Evolutionary conservation across 371 early-diverging fungal genomes (phyloP), one percentile per base, ranked within the genome.

Genomic region (Mortierella sp.): DNA sequence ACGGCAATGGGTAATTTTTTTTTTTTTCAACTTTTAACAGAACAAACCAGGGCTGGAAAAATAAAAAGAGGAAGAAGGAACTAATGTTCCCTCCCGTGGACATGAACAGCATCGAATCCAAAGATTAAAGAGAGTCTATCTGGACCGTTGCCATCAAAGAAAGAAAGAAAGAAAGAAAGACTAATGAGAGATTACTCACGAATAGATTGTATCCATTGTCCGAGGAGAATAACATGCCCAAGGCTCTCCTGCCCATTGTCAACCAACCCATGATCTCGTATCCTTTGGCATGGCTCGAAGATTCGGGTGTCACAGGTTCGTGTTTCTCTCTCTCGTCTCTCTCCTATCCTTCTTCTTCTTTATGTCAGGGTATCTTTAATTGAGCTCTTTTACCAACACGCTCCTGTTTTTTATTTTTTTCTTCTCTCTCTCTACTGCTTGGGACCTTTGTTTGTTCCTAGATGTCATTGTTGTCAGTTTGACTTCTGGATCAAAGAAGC

Each of bases 201-300:
- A 18, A 37, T 66, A 92, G 92, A 82, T 84, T 95, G 68, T 92
- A 91, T 66, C 95, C 96, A 47, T 86, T 95, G 80, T 89, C 93
- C 4, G 95, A 94, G 65, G 92, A 92, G 60, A 90, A 91, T 61
- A 90, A 88, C 73, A 72, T 93, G 75, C 96, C 97, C 19, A 97
- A 97, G 80, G 96, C 97, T 1, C 87, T 97, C 44, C 84, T 98
- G 46, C 98, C 98, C 14, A 86, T 97, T 43, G 97, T 93, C 18
- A 97, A 97, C 82, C 92, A 92, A 76, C 98, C 98, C 37, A 93
- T 97, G 85, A 89, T 98, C 68, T 88, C 91, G 69, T 95, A 98
- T 75, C 91, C 91, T 16, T 86, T 98, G 52, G 90, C 95, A 64
- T 97, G 98, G 98, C 87, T 98, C 7, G 96, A 96, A 69, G 86